phyloP scores from a whole-genome alignment of 257 asterid species.

The Anisodus tanguticus region DNA sequence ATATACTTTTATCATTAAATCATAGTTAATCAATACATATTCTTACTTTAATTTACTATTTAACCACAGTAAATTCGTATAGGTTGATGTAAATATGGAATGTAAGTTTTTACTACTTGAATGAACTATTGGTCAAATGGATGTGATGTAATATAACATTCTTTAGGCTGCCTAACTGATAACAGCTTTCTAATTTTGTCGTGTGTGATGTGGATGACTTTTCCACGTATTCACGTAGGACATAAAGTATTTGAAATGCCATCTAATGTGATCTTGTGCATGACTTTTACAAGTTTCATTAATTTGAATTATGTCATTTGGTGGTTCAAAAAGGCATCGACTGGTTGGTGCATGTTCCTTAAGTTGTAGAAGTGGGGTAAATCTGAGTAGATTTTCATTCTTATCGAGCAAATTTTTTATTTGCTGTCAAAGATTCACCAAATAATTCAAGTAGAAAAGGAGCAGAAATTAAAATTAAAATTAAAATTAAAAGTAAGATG shows the following conservation, averaged over 20 bases:
- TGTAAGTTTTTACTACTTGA: neutral
- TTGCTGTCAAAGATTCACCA: slow-evolving; percentile 25
- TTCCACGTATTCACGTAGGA: slow-evolving; percentile 17
- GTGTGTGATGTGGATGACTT: neutral
- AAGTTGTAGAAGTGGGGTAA: neutral
- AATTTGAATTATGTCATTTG: slow-evolving; percentile 8
- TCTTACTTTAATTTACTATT: too few relatives aligned
- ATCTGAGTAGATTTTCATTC: slow-evolving; percentile 22
- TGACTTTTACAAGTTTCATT: neutral
- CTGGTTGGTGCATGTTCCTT: slow-evolving; percentile 18
- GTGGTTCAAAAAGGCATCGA: neutral
- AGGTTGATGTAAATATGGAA: neutral
- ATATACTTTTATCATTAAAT: too few relatives aligned
- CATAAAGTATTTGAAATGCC: neutral
- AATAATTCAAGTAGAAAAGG: neutral
- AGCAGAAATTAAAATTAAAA: slow-evolving; percentile 28
- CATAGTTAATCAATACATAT: too few relatives aligned
- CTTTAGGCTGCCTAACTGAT: neutral
- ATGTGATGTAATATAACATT: neutral
- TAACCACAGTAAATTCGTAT: too few relatives aligned
- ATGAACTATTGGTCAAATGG: neutral
- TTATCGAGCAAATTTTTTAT: neutral
- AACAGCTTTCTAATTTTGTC: slow-evolving; percentile 26
- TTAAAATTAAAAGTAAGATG: too few relatives aligned
- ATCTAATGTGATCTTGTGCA: neutral